Conservation (phyloP, 768 basidiomycete genomes). For the Heimioporus sp. region DNA sequence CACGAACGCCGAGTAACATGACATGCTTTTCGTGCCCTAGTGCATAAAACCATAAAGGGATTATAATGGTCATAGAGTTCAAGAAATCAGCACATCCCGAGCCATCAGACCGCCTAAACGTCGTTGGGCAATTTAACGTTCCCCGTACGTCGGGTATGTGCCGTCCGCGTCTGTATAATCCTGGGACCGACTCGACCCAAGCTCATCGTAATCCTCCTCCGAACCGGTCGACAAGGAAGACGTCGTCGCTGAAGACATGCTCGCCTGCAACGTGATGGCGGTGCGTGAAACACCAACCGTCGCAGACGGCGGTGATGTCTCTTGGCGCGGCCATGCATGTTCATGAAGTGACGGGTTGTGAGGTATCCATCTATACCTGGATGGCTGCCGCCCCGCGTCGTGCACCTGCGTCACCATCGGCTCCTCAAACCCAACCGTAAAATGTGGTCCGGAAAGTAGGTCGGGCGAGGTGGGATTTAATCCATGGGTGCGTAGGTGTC, state of each 20-base stretch:
- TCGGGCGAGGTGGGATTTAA: slow-evolving; percentile 33
- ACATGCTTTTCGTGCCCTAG: background rate
- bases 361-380: slow-evolving; percentile 40
- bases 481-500: slow-evolving; percentile 77
- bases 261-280: slow-evolving; percentile 35
- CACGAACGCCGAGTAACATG: slow-evolving; percentile 10
- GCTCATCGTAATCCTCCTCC: slow-evolving; percentile 35
- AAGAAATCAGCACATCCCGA: slow-evolving; percentile 7
- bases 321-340: slow-evolving; percentile 26
- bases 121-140: background rate
- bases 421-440: slow-evolving; percentile 44
- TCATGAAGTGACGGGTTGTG: slow-evolving; percentile 34
- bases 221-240: slow-evolving; percentile 32
- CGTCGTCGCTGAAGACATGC: slow-evolving; percentile 33
- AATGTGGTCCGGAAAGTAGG: slow-evolving; percentile 21
- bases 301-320: slow-evolving; percentile 2
- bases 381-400: slow-evolving; percentile 35
- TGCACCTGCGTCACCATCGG: slow-evolving; percentile 45
- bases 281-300: slow-evolving; percentile 20
- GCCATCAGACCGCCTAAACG: background rate
- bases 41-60: slow-evolving; percentile 2
- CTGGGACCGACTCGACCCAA: background rate
- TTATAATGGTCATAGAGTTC: slow-evolving; percentile 14
- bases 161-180: slow-evolving; percentile 9
- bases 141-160: slow-evolving; percentile 11